Conservation (phyloP, 2,329 filamentous ascomycete species). For the Dendryphion nanum region DNA sequence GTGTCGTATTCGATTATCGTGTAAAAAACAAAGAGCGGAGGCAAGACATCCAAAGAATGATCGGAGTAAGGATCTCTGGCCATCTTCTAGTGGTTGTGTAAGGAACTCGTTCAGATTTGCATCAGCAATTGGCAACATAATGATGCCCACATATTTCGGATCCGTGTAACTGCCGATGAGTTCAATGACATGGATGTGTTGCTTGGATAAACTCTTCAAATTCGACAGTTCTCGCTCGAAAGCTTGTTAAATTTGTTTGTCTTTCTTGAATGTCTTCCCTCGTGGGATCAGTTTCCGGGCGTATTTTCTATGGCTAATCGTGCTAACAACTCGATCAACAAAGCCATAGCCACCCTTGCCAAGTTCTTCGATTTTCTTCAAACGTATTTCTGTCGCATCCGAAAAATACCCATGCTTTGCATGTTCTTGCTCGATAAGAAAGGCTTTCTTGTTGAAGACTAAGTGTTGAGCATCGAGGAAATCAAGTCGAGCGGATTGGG, state of each 20-base stretch:
- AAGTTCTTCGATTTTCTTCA: constrained; percentile 11
- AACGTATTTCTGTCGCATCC: constrained; percentile 6
- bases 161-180: constrained; percentile 33
- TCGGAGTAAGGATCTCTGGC: background rate
- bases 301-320: constrained; percentile 16
- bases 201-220: constrained; percentile 10
- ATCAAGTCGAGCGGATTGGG: constrained; percentile 1
- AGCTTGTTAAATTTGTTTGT: constrained; percentile 6
- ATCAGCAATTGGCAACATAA: constrained; percentile 29
- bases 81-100: background rate
- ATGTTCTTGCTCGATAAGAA: constrained; percentile 7
- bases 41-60: constrained; percentile 2
- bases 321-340: constrained; percentile 22
- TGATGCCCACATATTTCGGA: constrained; percentile 21
- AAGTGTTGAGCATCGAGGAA: constrained; percentile 8
- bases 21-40: background rate
- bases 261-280: constrained; percentile 9
- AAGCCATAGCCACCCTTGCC: constrained; percentile 18
- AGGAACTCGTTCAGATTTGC: constrained; percentile 5
- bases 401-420: constrained; percentile 7
- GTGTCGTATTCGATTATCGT: background rate
- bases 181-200: constrained; percentile 17
- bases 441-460: constrained; percentile 5
- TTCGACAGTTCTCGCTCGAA: constrained; percentile 15
- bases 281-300: constrained; percentile 20